Conservation (phyloP, 2,329 filamentous ascomycete genomes). For the Claviceps sp. region DNA sequence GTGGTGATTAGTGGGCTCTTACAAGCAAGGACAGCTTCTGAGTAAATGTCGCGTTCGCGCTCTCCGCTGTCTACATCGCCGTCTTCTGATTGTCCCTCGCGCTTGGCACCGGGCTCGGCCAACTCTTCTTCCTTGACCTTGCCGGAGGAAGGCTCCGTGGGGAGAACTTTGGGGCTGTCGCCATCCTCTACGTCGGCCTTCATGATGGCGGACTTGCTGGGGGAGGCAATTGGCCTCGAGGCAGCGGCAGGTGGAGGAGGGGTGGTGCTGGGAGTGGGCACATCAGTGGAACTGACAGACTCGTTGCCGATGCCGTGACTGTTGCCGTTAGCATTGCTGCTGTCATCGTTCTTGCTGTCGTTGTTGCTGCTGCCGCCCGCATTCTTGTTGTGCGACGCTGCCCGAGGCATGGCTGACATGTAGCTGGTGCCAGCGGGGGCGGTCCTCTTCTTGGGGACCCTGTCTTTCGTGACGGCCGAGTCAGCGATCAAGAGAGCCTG, state of each 20-base stretch:
- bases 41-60: slow-evolving; percentile 86
- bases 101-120: slow-evolving; percentile 39
- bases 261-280: slow-evolving; percentile 56
- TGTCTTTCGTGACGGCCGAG: slow-evolving; percentile 56
- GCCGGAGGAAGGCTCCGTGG: slow-evolving; percentile 51
- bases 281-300: slow-evolving; percentile 36
- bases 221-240: slow-evolving; percentile 36
- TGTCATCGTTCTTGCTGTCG: not conserved
- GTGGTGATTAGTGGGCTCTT: slow-evolving; percentile 22
- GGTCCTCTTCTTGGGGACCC: slow-evolving; percentile 55
- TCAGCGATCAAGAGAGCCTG: slow-evolving; percentile 83
- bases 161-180: slow-evolving; percentile 65
- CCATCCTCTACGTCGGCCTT: slow-evolving; percentile 66
- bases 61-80: slow-evolving; percentile 55
- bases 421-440: slow-evolving; percentile 41
- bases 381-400: slow-evolving; percentile 47
- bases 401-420: slow-evolving; percentile 48
- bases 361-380: slow-evolving; percentile 20
- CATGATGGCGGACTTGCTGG: slow-evolving; percentile 52
- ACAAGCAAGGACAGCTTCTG: slow-evolving; percentile 81
- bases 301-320: slow-evolving; percentile 13
- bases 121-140: slow-evolving; percentile 53
- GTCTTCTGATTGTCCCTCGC: slow-evolving; percentile 54
- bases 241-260: slow-evolving; percentile 37
- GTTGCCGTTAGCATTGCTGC: not conserved